Conservation (phyloP, 768 basidiomycete genomes). For the Termitomyces sp. region DNA sequence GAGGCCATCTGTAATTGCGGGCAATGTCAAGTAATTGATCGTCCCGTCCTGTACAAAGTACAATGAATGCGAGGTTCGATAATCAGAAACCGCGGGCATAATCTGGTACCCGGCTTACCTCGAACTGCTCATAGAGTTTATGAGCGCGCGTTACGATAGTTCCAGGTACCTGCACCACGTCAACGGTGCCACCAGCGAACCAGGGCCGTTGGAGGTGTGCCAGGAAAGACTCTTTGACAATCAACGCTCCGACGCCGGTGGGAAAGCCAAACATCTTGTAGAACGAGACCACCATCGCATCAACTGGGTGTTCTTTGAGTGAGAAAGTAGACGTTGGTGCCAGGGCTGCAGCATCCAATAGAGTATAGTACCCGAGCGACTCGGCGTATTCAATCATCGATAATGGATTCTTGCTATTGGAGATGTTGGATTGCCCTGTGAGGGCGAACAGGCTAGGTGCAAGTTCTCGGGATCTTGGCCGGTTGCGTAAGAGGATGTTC, state of each 20-base stretch:
- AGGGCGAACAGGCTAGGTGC: constrained; percentile 66
- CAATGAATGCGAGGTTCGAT: background rate
- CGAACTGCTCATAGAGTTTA: constrained; percentile 70
- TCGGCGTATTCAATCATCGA: constrained; percentile 62
- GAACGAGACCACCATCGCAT: constrained; percentile 81
- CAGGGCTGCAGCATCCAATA: constrained; percentile 82
- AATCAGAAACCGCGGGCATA: background rate
- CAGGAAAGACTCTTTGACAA: constrained; percentile 71
- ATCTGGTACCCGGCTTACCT: constrained; percentile 43
- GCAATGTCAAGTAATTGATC: constrained; percentile 74
- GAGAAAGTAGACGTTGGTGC: constrained; percentile 71
- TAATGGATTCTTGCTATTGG: constrained; percentile 69
- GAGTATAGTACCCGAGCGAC: constrained; percentile 65
- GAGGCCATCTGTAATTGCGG: constrained; percentile 77
- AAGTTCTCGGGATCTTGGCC: constrained; percentile 39
- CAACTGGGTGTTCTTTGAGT: constrained; percentile 61
- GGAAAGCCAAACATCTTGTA: constrained; percentile 93
- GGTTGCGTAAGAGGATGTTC: constrained; percentile 51
- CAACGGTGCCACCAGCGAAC: constrained; percentile 83
- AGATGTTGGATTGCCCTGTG: constrained; percentile 80
- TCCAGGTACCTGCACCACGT: constrained; percentile 82
- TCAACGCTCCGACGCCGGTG: constrained; percentile 77
- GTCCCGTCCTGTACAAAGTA: constrained; percentile 60
- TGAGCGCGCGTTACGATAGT: constrained; percentile 56
- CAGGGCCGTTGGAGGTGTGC: constrained; percentile 63